Evolutionary conservation across 1,284 basidiomycete genomes (phyloP).

Genomic region (Tylopilus orsonianus): DNA sequence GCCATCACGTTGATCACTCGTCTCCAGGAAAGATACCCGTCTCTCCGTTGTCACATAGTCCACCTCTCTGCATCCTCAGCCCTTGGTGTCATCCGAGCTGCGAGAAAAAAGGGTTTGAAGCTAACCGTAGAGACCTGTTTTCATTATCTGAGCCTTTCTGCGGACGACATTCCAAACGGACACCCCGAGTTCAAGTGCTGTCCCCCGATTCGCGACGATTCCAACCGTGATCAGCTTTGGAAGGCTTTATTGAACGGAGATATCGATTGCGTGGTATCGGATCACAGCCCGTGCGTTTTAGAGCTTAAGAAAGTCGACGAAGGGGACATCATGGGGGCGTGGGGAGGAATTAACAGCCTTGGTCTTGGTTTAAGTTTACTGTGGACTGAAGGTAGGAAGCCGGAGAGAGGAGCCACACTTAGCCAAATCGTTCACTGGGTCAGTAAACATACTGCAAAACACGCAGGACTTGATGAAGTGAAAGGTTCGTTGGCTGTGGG

Average conservation of each 20-base stretch:
- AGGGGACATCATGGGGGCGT: conserved; percentile 83
- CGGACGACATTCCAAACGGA: conserved; percentile 65
- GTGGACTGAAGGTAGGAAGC: conserved; percentile 74
- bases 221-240: conserved; percentile 77
- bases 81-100: conserved; percentile 71
- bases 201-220: conserved; percentile 81
- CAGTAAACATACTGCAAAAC: conserved; percentile 68
- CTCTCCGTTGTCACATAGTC: conserved; percentile 86
- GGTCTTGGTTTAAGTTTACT: conserved; percentile 85
- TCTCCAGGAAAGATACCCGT: conserved; percentile 61
- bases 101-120: conserved; percentile 60
- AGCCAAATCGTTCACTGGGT: conserved; percentile 74
- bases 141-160: conserved; percentile 81
- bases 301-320: conserved; percentile 79
- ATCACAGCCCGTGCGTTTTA: conserved; percentile 87
- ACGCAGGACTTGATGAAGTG: conserved; percentile 64
- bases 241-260: conserved; percentile 75
- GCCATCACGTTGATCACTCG: conserved; percentile 76
- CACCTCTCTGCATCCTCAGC: conserved; percentile 86
- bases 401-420: conserved; percentile 52
- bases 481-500: conserved; percentile 79
- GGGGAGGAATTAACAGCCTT: conserved; percentile 90
- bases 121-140: conserved; percentile 94
- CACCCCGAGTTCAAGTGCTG: conserved; percentile 90
- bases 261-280: conserved; percentile 90